A percentile compares a stretch with the other conserved stretches of the same genome.
phyloP scores from a whole-genome alignment of 1,139 yeast genomes.

The Meyerozyma athensensis region DNA sequence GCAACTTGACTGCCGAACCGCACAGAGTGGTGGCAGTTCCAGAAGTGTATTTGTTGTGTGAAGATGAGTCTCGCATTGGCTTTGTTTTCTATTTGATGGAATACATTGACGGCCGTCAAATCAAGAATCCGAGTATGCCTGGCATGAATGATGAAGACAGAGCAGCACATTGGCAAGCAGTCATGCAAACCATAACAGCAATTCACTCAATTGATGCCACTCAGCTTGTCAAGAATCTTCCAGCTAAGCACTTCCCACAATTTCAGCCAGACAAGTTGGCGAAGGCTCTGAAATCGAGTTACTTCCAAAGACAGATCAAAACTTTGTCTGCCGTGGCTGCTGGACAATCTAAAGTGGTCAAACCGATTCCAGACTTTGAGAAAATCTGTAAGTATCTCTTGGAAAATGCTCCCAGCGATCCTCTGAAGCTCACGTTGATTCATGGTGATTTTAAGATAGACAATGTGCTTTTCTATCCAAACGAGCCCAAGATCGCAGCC shows the following conservation, averaged over 20 bases:
- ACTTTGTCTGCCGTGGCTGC: conserved; percentile 45
- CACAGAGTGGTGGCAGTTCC: conserved; percentile 45
- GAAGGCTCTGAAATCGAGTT: conserved; percentile 25
- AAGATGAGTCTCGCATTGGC: conserved; percentile 47
- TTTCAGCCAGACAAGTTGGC: conserved; percentile 27
- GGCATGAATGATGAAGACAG: conserved; percentile 24
- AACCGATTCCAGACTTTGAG: conserved; percentile 48
- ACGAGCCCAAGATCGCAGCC: conserved; percentile 47
- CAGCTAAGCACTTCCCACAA: conserved; percentile 45
- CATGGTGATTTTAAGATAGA: conserved; percentile 72
- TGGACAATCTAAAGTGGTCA: conserved; percentile 48
- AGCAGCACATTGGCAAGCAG: conserved; percentile 43
- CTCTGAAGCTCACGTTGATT: conserved; percentile 42
- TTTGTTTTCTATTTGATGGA: conserved; percentile 59
- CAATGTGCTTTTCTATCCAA: conserved; percentile 52
- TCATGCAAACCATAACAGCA: conserved; percentile 46
- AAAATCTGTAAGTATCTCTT: conserved; percentile 41
- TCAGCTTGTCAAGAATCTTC: conserved; percentile 40
- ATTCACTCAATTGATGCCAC: conserved; percentile 51
- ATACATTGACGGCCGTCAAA: conserved; percentile 54
- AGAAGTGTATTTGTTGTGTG: conserved; percentile 43
- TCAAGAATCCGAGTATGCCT: conserved; percentile 52
- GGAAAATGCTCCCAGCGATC: conserved; percentile 44
- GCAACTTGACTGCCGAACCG: conserved; percentile 19
- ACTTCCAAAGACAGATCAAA: conserved; percentile 53